A percentile compares a stretch with the other conserved stretches of the same genome.
phyloP scores from a whole-genome alignment of 495 filamentous ascomycete species.

The Haplographium delicatum region DNA sequence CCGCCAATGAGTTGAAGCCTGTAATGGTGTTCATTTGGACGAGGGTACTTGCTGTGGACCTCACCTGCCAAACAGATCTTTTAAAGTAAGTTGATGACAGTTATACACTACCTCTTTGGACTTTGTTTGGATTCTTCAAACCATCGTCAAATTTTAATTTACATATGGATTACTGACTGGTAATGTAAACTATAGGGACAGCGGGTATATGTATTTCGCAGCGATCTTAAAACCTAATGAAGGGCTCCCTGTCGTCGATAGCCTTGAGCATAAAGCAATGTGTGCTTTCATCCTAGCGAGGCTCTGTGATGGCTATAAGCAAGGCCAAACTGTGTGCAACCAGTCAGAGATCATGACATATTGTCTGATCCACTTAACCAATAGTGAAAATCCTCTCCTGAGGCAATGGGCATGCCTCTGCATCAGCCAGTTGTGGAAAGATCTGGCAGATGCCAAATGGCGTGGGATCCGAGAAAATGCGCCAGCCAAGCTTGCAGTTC shows the following conservation, averaged over 20 bases:
- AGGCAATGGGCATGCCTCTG: constrained; percentile 97
- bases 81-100: constrained; percentile 65
- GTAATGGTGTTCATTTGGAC: constrained; percentile 99
- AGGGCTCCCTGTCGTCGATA: constrained; percentile 75
- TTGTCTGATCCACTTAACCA: constrained; percentile 74
- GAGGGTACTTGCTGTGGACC: constrained; percentile 89
- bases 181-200: constrained; percentile 46
- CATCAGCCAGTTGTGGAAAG: constrained; percentile 90
- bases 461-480: constrained; percentile 79
- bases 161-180: neutral
- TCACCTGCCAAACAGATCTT: constrained; percentile 84
- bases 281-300: constrained; percentile 96
- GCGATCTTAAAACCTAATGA: constrained; percentile 79
- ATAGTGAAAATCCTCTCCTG: constrained; percentile 79
- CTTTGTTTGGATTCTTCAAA: neutral
- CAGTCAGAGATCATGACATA: constrained; percentile 80
- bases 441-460: constrained; percentile 91
- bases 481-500: constrained; percentile 67
- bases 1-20: constrained; percentile 88
- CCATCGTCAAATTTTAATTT: neutral
- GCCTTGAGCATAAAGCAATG: constrained; percentile 95
- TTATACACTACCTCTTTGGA: no score
- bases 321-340: constrained; percentile 83
- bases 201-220: constrained; percentile 94
- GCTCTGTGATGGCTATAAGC: constrained; percentile 88